A percentile compares a stretch with the other conserved stretches of the same genome.
Evolutionary conservation across 31 red algal species (phyloP).

Genomic region (Asparagopsis taxiformis): DNA sequence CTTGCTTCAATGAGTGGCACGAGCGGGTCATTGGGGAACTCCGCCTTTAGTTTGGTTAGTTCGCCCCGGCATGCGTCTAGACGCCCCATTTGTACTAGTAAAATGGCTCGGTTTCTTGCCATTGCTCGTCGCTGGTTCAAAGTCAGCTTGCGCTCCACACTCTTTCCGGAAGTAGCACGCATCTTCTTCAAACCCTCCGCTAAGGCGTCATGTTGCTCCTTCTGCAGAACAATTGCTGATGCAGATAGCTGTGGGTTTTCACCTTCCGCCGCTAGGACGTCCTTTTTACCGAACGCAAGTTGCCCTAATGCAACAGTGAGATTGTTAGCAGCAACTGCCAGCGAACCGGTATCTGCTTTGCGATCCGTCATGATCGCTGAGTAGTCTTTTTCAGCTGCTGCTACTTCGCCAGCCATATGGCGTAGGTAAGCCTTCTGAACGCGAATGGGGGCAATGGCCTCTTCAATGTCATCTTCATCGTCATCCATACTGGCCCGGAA

Average conservation of each 20-base stretch:
- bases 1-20: conserved; percentile 49
- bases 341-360: conserved; percentile 48
- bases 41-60: conserved; percentile 32
- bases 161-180: conserved; percentile 35
- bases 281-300: conserved; percentile 37
- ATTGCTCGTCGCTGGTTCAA: conserved; percentile 29
- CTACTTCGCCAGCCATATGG: conserved; percentile 33
- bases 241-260: too few species aligned
- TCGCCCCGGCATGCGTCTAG: conserved; percentile 58
- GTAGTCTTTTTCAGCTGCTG: conserved; percentile 19
- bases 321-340: conserved; percentile 68
- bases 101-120: conserved; percentile 48
- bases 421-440: conserved; percentile 58
- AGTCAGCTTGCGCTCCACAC: conserved; percentile 56
- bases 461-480: conserved; percentile 47
- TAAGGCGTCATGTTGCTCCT: conserved; percentile 40
- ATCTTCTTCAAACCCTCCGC: conserved; percentile 63
- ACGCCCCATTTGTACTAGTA: conserved; percentile 59
- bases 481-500: conserved; percentile 25
- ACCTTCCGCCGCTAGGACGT: neutral
- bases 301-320: conserved; percentile 41
- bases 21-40: conserved; percentile 26
- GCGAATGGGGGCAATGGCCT: conserved; percentile 32
- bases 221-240: conserved; percentile 9
- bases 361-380: conserved; percentile 23